Base-by-base conservation (phyloP, 164 flowering plant genomes). In the Sextonia rubra region DNA sequence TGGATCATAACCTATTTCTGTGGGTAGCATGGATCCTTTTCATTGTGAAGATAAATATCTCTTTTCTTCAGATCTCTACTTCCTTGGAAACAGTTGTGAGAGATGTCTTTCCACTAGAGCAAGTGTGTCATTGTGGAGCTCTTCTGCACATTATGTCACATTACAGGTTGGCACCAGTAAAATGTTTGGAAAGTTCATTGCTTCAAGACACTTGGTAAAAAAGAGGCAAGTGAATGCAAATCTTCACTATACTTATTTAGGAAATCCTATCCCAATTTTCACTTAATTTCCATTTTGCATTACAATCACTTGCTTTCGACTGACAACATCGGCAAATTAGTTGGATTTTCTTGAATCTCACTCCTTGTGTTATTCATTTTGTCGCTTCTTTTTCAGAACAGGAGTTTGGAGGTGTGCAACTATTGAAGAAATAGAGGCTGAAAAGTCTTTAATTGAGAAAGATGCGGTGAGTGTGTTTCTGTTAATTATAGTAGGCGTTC, bases 341-440 rank as follows among this genome's bases (percentile, higher is more conserved):
- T 62, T 62, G 24, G 20, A 12, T 17, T 30, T 32, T 7, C 52
- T 24, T 62, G 68, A n/a, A 47, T 47, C 61, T 63, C 44, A 26
- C 37, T 47, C 27, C 32, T 3, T 15, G 12, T 66, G 20, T 25
- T 48, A 18, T 23, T 14, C 22, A 27, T 37, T 8, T 69, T 66
- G 64, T 60, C 48, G 32, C 23, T 58, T 69, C 15, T 63, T 69
- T 58, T 81, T 69, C 87, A 91, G 97, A 79, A 70, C 56, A 62
- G 87, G 85, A 73, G 65, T 85, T 70, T 73, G 92, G 69, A 90
- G 80, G 80, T 84, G 88, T 81, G 99, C 99, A 14, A 91, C 97
- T 55, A 79, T 86, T 24, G 99, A 91, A 70, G 97, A 92, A 85
- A 91, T 95, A 32, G 93, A 88, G 79, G 94, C 90, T 64, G 93